Evolutionary conservation across 306 rosid genomes (phyloP), one percentile per base, ranked within the genome.

Genomic region (Begonia masoniana): DNA sequence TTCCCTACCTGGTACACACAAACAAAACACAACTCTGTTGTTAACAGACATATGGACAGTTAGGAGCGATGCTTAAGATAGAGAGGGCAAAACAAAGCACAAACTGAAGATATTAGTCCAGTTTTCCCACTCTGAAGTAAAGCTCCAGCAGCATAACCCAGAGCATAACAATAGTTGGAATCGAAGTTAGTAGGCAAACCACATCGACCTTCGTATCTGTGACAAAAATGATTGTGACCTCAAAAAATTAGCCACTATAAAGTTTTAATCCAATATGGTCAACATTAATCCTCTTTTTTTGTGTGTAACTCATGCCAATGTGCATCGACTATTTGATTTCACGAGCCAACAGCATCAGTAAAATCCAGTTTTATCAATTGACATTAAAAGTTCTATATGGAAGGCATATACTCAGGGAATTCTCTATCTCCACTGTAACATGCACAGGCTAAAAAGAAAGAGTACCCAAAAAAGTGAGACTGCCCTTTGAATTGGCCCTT

Each of bases 391-490:
- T 21, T 21, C 24, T 21, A 21, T 21, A 21, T 21, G 24, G 24
- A 21, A 2, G 4, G 24, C 3, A 21, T 21, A 21, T 21, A 21
- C 4, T 21, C 24, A 21, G 24, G 24, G 24, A 21, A 21, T 21
- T 21, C 24, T 21, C 24, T 3, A 21, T 21, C 24, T 21, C 24
- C 24, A 21, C 24, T 2, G 24, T 21, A 21, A 21, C 24, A 21
- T 21, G 24, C 24, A 21, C 24, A 21, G 24, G 24, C 24, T 21
- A 31, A 6, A 48, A 57, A 41, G 51, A 56, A 49, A 24, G 36
- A 56, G 51, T 83, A 92, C 99, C 99, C 99, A 15, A 92, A 92
- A 81, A 92, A 92, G 88, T 92, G 99, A 60, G 99, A 92, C 56
- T 86, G 81, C 56, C 96, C 99, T 66, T 48, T 74, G 63, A 92